Conservation (phyloP, 768 basidiomycete genomes). For the Paxillus rubicundulus region DNA sequence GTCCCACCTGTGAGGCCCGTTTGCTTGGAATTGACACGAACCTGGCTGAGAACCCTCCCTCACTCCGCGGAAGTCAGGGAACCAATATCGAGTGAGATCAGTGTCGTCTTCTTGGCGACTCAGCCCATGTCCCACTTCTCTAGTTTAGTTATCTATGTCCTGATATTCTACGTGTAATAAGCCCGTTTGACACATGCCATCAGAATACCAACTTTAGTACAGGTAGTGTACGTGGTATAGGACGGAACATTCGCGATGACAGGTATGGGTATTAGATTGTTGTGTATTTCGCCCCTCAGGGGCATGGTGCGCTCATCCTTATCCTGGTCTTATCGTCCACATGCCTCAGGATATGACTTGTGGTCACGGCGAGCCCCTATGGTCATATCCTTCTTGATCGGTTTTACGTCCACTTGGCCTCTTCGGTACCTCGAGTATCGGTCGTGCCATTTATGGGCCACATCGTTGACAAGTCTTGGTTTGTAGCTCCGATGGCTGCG, state of each 20-base stretch:
- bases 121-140: not conserved
- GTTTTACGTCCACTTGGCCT: conserved; percentile 42
- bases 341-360: conserved; percentile 65
- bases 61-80: no score
- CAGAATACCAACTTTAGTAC: conserved; percentile 61
- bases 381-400: conserved; percentile 66
- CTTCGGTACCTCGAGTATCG: conserved; percentile 60
- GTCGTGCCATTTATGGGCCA: conserved; percentile 67
- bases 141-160: conserved; percentile 31
- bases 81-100: conserved; percentile 64
- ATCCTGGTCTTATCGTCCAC: conserved; percentile 52
- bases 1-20: no score
- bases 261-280: conserved; percentile 70
- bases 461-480: conserved; percentile 68
- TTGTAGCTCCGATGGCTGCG: conserved; percentile 57
- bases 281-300: conserved; percentile 75
- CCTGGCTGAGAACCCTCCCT: no score
- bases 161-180: not conserved
- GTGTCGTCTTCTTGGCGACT: not conserved
- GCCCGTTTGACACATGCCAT: conserved; percentile 2
- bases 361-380: conserved; percentile 52
- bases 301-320: conserved; percentile 72
- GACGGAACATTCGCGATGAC: not conserved
- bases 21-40: no score
- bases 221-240: conserved; percentile 49